These are phyloP conservation scores for slime mould (Dictyostelium discoideum) DNA, from an alignment of 78 protist genomes.

Conservation along the genomic window DNA sequence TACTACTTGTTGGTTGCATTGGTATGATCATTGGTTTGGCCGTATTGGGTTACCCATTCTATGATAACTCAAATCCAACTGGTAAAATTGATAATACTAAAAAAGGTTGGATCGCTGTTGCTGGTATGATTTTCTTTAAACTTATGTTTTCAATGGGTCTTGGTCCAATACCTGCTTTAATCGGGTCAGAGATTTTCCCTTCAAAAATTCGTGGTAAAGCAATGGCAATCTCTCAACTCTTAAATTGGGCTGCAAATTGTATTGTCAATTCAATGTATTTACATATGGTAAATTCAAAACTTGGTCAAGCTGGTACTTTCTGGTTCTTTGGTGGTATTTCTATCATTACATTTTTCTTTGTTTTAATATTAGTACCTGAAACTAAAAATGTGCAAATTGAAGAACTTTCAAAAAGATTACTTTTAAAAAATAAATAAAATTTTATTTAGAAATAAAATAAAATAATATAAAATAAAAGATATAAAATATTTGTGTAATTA, in stretches of 20 bases:
- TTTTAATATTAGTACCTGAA: constrained; percentile 41
- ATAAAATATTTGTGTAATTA: background rate
- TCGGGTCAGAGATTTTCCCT: constrained; percentile 53
- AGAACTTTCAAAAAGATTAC: constrained; percentile 34
- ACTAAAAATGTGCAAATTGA: constrained; percentile 64
- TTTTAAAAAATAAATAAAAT: background rate
- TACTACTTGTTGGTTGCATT: background rate
- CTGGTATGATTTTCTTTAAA: constrained; percentile 64
- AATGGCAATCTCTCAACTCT: constrained; percentile 16
- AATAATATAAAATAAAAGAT: too few species aligned
- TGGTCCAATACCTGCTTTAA: constrained; percentile 59
- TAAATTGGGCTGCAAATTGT: constrained; percentile 69
- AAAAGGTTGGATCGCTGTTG: constrained; percentile 59
- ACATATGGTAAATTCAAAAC: background rate
- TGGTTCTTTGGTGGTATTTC: constrained; percentile 57
- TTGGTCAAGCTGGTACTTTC: constrained; percentile 49
- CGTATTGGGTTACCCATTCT: constrained; percentile 48
- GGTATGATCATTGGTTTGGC: constrained; percentile 52
- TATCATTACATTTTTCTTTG: constrained; percentile 15
- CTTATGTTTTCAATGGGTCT: constrained; percentile 47
- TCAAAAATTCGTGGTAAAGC: constrained; percentile 70
- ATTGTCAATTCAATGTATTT: constrained; percentile 48
- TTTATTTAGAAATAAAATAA: background rate
- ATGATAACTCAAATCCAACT: background rate
- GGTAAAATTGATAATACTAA: background rate